These are phyloP conservation scores for Gracilaria caudata DNA, from an alignment of 23 red algal genomes.

Conservation along the genomic window DNA sequence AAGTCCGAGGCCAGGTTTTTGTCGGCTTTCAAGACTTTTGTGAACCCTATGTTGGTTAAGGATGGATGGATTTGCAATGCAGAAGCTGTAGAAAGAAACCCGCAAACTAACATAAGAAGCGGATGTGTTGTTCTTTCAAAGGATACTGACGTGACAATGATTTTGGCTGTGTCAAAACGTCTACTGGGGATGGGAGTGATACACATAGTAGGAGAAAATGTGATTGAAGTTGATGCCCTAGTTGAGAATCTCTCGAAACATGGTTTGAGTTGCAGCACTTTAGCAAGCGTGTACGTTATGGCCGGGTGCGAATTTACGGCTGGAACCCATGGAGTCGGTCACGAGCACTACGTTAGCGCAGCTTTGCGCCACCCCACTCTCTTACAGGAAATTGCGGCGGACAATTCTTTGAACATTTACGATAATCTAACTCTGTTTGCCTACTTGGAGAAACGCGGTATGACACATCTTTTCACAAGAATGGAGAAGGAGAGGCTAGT, in stretches of 20 bases:
- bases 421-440: background rate
- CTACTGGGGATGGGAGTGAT: background rate
- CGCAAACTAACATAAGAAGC: background rate
- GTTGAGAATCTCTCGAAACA: background rate
- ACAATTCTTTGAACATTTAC: background rate
- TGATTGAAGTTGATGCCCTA: constrained; percentile 14
- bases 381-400: background rate
- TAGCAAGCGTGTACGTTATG: background rate
- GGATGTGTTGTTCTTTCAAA: background rate
- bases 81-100: too few relatives aligned
- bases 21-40: background rate
- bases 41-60: background rate
- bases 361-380: background rate
- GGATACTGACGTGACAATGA: constrained; percentile 33
- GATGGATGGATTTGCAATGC: background rate
- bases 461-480: too few relatives aligned
- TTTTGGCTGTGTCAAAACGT: background rate
- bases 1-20: too few relatives aligned
- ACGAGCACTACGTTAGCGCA: background rate
- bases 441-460: constrained; percentile 26
- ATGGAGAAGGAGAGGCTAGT: too few relatives aligned
- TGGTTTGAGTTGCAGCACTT: background rate
- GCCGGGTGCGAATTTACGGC: constrained; percentile 8
- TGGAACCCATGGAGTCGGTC: constrained; percentile 4
- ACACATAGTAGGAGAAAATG: constrained; percentile 3